These are phyloP conservation scores for Aspergillus quadricinctus DNA, from an alignment of 2,329 filamentous ascomycete genomes.

Conservation along the genomic window DNA sequence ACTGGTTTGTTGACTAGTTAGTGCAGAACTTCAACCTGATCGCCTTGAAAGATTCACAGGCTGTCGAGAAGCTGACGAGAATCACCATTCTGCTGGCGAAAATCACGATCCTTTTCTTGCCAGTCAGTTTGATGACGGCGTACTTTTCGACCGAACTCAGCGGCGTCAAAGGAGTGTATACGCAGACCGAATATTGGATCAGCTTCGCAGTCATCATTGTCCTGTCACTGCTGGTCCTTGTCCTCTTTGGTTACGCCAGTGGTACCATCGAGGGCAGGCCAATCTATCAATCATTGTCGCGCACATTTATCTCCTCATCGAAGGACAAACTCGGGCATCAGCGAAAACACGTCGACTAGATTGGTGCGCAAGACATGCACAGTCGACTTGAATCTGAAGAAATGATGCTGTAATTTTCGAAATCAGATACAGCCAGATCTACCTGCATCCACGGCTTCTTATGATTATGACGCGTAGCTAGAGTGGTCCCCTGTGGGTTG, in stretches of 20 bases:
- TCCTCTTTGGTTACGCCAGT: constrained; percentile 54
- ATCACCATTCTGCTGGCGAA: constrained; percentile 71
- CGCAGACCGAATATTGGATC: constrained; percentile 62
- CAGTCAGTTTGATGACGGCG: constrained; percentile 68
- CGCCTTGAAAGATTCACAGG: constrained; percentile 68
- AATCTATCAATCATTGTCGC: constrained; percentile 44
- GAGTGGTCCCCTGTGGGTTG: constrained; percentile 9
- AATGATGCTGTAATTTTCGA: not conserved
- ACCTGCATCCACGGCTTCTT: not conserved
- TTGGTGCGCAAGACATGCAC: not conserved
- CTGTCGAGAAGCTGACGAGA: constrained; percentile 66
- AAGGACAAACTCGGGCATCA: constrained; percentile 22
- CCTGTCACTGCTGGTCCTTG: constrained; percentile 55
- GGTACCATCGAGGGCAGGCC: constrained; percentile 55
- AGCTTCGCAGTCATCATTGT: constrained; percentile 61
- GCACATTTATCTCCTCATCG: constrained; percentile 32
- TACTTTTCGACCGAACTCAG: constrained; percentile 68
- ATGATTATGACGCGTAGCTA: constrained; percentile 3
- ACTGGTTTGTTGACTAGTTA: constrained; percentile 4
- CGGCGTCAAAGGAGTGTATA: constrained; percentile 55
- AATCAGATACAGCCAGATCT: not conserved
- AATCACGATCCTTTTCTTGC: constrained; percentile 70
- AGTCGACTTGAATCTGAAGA: not conserved
- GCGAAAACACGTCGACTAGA: constrained; percentile 8
- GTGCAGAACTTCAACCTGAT: constrained; percentile 71